Evolutionary conservation across 192 early-diverging fungal species (phyloP).

Genomic region (Backusella westeae): DNA sequence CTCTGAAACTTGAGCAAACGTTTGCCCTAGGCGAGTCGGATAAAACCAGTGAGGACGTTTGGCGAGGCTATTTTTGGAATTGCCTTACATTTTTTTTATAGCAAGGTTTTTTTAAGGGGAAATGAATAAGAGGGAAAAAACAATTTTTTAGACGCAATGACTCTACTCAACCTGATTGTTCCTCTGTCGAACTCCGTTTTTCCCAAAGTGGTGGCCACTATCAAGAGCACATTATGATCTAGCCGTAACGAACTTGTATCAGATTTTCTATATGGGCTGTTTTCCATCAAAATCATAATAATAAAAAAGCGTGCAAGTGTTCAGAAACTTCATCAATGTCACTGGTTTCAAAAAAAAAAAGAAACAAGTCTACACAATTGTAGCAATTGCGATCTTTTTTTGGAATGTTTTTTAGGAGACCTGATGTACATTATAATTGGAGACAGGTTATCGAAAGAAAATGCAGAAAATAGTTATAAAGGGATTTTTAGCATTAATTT

Average conservation of each 20-base stretch:
- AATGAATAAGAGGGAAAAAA: constrained; percentile 1
- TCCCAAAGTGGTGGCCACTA: not conserved
- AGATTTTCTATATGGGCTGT: not conserved
- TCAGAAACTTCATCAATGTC: not conserved
- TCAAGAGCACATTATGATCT: not conserved
- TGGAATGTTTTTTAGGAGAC: not conserved
- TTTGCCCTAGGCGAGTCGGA: not conserved
- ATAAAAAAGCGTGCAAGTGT: not conserved
- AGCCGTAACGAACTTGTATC: not conserved
- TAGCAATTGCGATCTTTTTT: not conserved
- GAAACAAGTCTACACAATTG: not conserved
- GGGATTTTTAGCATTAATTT: not conserved
- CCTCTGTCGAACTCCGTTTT: not conserved
- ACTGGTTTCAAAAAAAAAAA: not conserved
- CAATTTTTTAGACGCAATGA: not conserved
- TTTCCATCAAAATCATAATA: not conserved
- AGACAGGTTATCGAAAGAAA: not conserved
- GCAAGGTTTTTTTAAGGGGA: not conserved
- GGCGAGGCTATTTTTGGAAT: constrained; percentile 8
- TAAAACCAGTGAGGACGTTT: not conserved
- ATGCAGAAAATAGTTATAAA: not conserved
- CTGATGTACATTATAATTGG: not conserved
- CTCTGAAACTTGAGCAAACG: not conserved
- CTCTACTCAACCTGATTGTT: not conserved
- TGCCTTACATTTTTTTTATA: not conserved